Evolutionary conservation across 208 protist species (phyloP), one percentile per base, ranked within the genome.

Genomic region (Herpetomonas muscarum): DNA sequence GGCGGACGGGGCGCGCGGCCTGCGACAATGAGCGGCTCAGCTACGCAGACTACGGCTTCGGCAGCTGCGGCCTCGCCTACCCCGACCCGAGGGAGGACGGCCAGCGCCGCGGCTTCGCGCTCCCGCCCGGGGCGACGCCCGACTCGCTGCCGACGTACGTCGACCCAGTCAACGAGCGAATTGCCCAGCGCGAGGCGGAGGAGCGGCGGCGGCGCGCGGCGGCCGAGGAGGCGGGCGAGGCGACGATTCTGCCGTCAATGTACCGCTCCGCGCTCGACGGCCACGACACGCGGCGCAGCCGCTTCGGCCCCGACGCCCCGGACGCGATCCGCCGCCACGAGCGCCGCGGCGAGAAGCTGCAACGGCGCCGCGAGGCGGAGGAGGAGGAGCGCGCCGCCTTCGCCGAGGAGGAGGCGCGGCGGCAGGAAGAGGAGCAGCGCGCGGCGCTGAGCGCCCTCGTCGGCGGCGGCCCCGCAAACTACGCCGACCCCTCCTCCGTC

Each of bases 261-360:
- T 92, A 94, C 71, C 72, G 75, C 52, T 80, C 84, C 3, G 88
- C 85, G n/a, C 87, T 87, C 44, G 55, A 79, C 19, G 62, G 64
- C 15, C 59, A 70, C 34, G 68, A 85, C 53, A 76, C 78, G 47
- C 78, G n/a, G n/a, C n/a, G n/a, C n/a, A n/a, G n/a, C n/a, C n/a
- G 73, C 7, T 94, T 94, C 58, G 87, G 87, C 13, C 87, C 87
- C 3, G 76, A 84, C 55, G 87, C 78, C 13, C 79, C 81, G 1
- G 75, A 81, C 41, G 84, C 87, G 21, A 79, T 94, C 22, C 76
- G 70, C 29, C 81, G 87, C 22, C 67, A 87, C 61, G 84, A 94
- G 59, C 78, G 76, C 6, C 87, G 87, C 53, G 74, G 74, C 10
- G 85, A 85, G 17, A 94, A 92, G 79, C 70, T 94, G 9, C 64